Base-by-base conservation (phyloP, 2,329 filamentous ascomycete species). In the Pleomassaria siparia region DNA sequence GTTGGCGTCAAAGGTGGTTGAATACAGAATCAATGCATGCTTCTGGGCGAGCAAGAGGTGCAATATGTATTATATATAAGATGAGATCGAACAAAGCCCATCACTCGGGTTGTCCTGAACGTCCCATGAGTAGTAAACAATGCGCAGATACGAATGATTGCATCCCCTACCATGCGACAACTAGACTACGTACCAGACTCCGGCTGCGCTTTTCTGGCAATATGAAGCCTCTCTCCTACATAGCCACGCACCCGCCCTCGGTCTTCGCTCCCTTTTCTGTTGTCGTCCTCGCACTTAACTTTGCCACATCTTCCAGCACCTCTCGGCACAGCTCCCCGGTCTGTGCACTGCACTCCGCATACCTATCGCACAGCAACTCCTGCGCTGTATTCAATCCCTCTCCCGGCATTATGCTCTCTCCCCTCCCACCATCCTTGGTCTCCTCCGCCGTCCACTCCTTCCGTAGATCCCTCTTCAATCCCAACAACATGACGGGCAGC, bases 321-420 rank as follows among this genome's bases (percentile, higher is more conserved):
- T 85, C 77, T 25, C 71, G 70, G 54, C 83, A 79, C 30, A 85
- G 67, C 66, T 84, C 79, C 2, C 82, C 82, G 5, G 82, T 85
- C 30, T 80, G 29, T 32, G 82, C 81, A 51, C 80, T 83, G 54
- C 82, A 85, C 60, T 85, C 82, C 3, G 80, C 82, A 65, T 85
- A 85, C 28, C 75, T 72, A 71, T 85, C 82, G 62, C 78, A 82
- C 20, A 80, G 72, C 69, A 85, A 78, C 55, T 81, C 78, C 55
- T 83, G 80, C 13, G 82, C 81, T 6, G 81, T 55, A 12, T 66
- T 62, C 6, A 78, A 39, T 2, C 69, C 76, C 54, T 78, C 76
- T 37, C 81, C 66, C 60, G 78, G 72, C 77, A 82, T 69, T 53
- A 80, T 76, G 74, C 56, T 62, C 54, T 56, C 58, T 37, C 63